A percentile compares a stretch with the other conserved stretches of the same genome.
Conservation (phyloP, 495 filamentous ascomycete species). For the Bombardia bombarda region DNA sequence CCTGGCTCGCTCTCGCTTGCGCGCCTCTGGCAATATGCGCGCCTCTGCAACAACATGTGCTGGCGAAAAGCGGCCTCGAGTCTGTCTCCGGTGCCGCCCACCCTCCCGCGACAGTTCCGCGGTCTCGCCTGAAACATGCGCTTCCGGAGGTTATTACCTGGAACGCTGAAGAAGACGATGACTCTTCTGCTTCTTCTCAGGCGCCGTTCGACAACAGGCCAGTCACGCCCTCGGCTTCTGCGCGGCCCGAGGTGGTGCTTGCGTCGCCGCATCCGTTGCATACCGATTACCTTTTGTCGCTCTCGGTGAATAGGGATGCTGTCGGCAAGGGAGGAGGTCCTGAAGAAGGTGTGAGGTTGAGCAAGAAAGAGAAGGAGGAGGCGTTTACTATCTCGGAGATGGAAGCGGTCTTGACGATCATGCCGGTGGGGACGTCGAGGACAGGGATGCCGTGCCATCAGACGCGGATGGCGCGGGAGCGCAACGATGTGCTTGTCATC, state of each 20-base stretch:
- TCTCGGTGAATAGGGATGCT: background rate
- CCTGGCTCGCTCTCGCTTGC: conserved; percentile 11
- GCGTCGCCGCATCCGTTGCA: conserved; percentile 4
- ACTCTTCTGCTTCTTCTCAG: conserved; percentile 11
- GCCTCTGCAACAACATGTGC: conserved; percentile 2
- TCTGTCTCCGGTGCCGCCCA: background rate
- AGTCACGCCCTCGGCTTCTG: conserved; percentile 6
- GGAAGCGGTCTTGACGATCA: conserved; percentile 5
- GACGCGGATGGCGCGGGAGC: conserved; percentile 14
- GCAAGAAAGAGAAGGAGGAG: background rate
- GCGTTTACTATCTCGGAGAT: conserved; percentile 6
- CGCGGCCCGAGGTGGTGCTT: conserved; percentile 8
- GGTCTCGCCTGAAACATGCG: background rate
- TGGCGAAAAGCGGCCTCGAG: conserved; percentile 3
- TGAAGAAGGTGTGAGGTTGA: background rate
- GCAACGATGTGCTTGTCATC: conserved; percentile 33
- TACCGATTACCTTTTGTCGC: conserved; percentile 13
- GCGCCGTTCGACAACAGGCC: conserved; percentile 18
- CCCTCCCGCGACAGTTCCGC: background rate
- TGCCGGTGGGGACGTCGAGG: too few species aligned
- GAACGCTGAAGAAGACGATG: conserved; percentile 1
- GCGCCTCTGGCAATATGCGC: conserved; percentile 12
- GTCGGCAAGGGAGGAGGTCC: background rate
- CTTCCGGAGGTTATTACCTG: background rate
- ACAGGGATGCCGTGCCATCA: conserved; percentile 8